Percentiles rank a stretch among this genome's conserved stretches.
phyloP scores from a whole-genome alignment of 2,329 filamentous ascomycete species.

The Orbilia oligospora region DNA sequence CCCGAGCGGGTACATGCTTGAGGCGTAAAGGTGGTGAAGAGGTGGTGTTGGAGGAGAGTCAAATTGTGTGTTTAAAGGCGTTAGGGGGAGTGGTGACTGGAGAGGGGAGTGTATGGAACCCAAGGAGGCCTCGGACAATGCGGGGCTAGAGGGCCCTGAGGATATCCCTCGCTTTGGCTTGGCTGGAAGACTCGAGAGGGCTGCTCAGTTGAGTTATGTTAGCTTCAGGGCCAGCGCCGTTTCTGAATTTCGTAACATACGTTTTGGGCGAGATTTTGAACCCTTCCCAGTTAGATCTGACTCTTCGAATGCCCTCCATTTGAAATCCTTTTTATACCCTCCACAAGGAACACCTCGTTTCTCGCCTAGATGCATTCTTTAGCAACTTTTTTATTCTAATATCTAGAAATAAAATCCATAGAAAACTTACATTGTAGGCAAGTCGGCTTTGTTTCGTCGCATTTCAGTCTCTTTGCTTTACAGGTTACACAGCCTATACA shows the following conservation, averaged over 20 bases:
- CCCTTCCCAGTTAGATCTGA: constrained; percentile 71
- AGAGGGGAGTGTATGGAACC: constrained; percentile 51
- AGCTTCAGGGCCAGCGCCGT: constrained; percentile 5
- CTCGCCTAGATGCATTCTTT: constrained; percentile 65
- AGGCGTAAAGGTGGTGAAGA: constrained; percentile 51
- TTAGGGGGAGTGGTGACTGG: constrained; percentile 55
- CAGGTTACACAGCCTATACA: constrained; percentile 78
- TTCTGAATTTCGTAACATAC: constrained; percentile 48
- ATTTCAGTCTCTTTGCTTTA: constrained; percentile 81
- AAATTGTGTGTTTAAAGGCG: constrained; percentile 54
- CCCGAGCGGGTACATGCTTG: constrained; percentile 48
- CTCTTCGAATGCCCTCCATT: constrained; percentile 80
- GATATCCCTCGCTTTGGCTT: constrained; percentile 48
- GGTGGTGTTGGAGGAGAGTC: constrained; percentile 49
- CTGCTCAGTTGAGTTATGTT: constrained; percentile 11
- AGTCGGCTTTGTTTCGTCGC: constrained; percentile 79
- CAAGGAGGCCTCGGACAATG: constrained; percentile 51
- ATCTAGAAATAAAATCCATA: background rate
- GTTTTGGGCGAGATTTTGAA: constrained; percentile 64
- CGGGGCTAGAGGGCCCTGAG: constrained; percentile 46
- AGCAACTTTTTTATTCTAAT: background rate
- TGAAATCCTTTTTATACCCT: constrained; percentile 82
- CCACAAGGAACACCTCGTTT: constrained; percentile 77
- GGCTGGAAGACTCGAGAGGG: constrained; percentile 36
- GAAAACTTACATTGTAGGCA: constrained; percentile 74